These are phyloP conservation scores for Nicotiana noctiflora DNA, from an alignment of 257 asterid species.

Conservation along the genomic window DNA sequence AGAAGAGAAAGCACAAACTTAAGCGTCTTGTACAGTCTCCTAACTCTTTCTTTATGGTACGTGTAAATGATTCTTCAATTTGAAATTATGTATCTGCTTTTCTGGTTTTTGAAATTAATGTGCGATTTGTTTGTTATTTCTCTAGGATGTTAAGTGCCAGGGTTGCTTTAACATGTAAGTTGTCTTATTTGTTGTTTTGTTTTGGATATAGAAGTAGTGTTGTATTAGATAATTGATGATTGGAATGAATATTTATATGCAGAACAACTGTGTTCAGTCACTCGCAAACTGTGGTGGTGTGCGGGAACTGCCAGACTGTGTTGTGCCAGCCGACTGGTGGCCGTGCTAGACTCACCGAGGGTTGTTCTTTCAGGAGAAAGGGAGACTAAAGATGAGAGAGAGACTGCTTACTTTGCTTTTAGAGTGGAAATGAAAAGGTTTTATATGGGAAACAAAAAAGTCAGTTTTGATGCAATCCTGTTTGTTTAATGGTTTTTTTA, in stretches of 20 bases:
- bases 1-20: constrained; percentile 29
- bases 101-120: neutral
- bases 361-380: constrained; percentile 31
- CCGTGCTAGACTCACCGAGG: constrained; percentile 32
- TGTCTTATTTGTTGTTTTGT: neutral
- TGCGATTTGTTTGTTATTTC: neutral
- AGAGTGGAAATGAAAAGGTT: neutral
- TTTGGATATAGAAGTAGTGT: neutral
- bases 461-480: neutral
- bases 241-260: neutral
- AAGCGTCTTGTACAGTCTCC: constrained; percentile 28
- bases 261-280: constrained; percentile 26
- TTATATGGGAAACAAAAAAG: neutral
- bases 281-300: constrained; percentile 31
- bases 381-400: constrained; percentile 12
- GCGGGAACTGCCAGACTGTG: constrained; percentile 33
- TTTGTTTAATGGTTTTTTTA: neutral
- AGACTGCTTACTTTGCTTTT: neutral
- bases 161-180: constrained; percentile 34
- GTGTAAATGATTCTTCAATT: neutral
- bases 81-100: neutral
- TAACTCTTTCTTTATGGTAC: constrained; percentile 27
- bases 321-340: constrained; percentile 35
- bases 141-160: constrained; percentile 33
- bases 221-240: neutral